Evolutionary conservation across 2,329 filamentous ascomycete genomes (phyloP).

Genomic region (Alternaria sp.): DNA sequence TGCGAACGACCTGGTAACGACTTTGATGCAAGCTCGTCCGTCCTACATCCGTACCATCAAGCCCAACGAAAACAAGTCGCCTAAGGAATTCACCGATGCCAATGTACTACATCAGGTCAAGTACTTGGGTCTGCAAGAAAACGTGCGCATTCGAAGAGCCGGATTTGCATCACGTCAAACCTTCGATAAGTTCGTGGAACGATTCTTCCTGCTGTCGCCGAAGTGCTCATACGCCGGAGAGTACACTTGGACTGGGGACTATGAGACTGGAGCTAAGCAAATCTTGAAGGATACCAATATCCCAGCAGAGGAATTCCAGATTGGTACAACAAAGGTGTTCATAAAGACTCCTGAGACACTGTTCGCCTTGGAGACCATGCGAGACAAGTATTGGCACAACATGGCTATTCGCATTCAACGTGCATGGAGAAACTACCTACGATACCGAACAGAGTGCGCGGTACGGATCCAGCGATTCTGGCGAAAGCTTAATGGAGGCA

Average conservation of each 20-base stretch:
- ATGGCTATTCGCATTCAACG: slow-evolving; percentile 98
- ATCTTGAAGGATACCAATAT: slow-evolving; percentile 98
- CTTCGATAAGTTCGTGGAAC: slow-evolving; percentile 97
- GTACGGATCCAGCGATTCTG: slow-evolving; percentile 95
- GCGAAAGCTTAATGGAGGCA: slow-evolving; percentile 89
- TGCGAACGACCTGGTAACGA: slow-evolving; percentile 92
- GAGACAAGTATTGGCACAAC: slow-evolving; percentile 98
- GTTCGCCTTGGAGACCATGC: slow-evolving; percentile 96
- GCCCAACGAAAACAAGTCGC: slow-evolving; percentile 98
- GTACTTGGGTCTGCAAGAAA: slow-evolving; percentile 98
- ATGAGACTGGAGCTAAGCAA: slow-evolving; percentile 85
- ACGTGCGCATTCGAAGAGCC: slow-evolving; percentile 94
- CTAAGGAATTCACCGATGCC: slow-evolving; percentile 85
- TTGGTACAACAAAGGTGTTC: slow-evolving; percentile 96
- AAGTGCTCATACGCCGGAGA: slow-evolving; percentile 96
- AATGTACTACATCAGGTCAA: slow-evolving; percentile 99
- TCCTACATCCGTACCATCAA: slow-evolving; percentile 99
- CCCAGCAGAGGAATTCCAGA: slow-evolving; percentile 92
- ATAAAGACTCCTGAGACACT: slow-evolving; percentile 98
- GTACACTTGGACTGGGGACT: slow-evolving; percentile 92
- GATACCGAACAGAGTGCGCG: slow-evolving; percentile 90
- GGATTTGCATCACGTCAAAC: slow-evolving; percentile 97
- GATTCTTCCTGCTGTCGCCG: slow-evolving; percentile 93
- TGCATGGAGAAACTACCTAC: slow-evolving; percentile 94
- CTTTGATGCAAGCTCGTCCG: slow-evolving; percentile 95